phyloP scores from a whole-genome alignment of 164 flowering plant genomes.

The Tinospora cordifolia region DNA sequence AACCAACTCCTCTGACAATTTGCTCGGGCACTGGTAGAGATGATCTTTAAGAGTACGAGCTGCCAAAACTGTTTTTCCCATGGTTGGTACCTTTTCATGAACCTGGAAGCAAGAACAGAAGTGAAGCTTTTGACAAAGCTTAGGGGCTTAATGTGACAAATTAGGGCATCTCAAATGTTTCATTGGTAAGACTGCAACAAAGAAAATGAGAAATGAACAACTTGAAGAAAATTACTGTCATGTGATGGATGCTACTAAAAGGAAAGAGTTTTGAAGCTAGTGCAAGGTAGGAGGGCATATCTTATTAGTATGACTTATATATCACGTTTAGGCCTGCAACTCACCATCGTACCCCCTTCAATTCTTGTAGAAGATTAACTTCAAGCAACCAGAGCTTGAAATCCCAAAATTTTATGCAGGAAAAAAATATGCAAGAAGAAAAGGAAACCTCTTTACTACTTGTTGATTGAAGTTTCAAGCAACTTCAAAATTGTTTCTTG shows the following conservation, averaged over 20 bases:
- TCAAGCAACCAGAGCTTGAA: neutral
- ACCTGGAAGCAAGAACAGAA: conserved; percentile 22
- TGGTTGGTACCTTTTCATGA: conserved; percentile 23
- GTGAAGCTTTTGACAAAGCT: neutral
- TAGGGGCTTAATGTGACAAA: neutral
- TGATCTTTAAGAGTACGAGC: conserved; percentile 62
- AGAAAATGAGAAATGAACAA: neutral
- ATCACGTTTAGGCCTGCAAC: neutral
- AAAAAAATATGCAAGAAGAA: neutral
- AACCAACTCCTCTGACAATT: conserved; percentile 77
- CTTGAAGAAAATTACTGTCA: no score
- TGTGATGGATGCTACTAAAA: no score
- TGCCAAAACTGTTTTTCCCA: conserved; percentile 28
- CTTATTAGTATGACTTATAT: no score
- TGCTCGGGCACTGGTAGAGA: conserved; percentile 68
- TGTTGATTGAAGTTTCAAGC: no score
- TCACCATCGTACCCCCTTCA: neutral
- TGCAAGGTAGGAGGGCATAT: no score
- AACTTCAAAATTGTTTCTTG: neutral
- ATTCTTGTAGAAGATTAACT: neutral
- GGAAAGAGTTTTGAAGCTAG: no score
- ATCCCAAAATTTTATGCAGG: neutral
- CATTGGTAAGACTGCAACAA: neutral
- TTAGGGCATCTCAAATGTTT: neutral
- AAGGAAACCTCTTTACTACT: neutral